A percentile compares a stretch with the other conserved stretches of the same genome.
These are phyloP conservation scores for Perilla frutescens DNA, from an alignment of 257 asterid species.

Conservation along the genomic window DNA sequence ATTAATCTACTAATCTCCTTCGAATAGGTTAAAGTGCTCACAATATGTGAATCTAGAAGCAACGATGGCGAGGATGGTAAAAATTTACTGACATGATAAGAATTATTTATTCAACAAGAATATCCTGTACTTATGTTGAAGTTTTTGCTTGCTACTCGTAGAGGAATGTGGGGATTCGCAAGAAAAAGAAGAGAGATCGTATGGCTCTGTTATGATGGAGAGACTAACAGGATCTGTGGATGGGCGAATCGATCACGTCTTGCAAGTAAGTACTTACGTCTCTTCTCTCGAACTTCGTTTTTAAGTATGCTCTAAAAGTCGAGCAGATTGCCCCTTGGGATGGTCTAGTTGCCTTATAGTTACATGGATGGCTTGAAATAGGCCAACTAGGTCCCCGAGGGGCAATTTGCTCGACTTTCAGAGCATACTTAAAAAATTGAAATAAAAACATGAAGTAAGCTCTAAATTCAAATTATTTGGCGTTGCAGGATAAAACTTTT, in stretches of 20 bases:
- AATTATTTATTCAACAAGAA: not conserved
- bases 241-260: constrained; percentile 86
- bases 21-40: constrained; percentile 81
- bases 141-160: constrained; percentile 37
- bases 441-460: not conserved
- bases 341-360: not conserved
- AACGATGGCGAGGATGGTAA: constrained; percentile 61
- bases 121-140: constrained; percentile 6
- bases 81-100: constrained; percentile 10
- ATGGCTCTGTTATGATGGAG: constrained; percentile 90
- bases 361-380: too few species aligned
- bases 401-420: too few species aligned
- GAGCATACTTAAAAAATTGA: too few species aligned
- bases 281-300: not conserved
- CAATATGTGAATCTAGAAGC: constrained; percentile 75
- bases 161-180: constrained; percentile 62
- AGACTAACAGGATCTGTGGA: constrained; percentile 71
- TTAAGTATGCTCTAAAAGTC: not conserved
- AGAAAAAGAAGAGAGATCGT: constrained; percentile 74
- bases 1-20: constrained; percentile 28
- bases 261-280: constrained; percentile 65
- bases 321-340: not conserved
- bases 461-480: not conserved
- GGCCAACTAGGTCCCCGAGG: too few species aligned
- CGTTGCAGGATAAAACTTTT: constrained; percentile 90